Percentiles rank a stretch among this genome's conserved stretches.
Conservation (phyloP, 768 basidiomycete genomes). For the Mycena kentingensis region DNA sequence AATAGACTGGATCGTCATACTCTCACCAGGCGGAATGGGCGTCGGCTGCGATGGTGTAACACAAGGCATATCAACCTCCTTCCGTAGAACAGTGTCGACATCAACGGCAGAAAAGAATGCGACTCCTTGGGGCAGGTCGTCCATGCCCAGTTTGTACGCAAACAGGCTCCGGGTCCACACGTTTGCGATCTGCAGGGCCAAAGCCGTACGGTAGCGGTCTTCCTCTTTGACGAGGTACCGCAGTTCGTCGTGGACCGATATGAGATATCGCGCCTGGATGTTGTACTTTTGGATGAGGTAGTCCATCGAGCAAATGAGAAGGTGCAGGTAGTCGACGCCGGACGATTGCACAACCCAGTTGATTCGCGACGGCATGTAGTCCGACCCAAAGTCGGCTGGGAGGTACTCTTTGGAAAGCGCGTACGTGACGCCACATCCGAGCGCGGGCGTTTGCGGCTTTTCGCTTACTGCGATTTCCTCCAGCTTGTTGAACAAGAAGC, state of each 20-base stretch:
- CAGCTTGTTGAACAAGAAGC: conserved; percentile 95
- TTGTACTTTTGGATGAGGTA: conserved; percentile 77
- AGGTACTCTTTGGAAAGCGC: conserved; percentile 92
- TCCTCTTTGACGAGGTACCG: conserved; percentile 89
- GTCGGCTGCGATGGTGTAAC: conserved; percentile 88
- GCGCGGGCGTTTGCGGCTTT: conserved; percentile 85
- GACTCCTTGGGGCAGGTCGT: conserved; percentile 91
- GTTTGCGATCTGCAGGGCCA: conserved; percentile 94
- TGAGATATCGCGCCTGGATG: conserved; percentile 89
- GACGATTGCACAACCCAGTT: conserved; percentile 99
- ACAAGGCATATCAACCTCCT: conserved; percentile 96
- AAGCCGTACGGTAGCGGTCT: conserved; percentile 86
- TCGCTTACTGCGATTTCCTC: conserved; percentile 92
- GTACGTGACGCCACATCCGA: conserved; percentile 91
- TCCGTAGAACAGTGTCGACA: conserved; percentile 85
- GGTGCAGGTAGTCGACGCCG: conserved; percentile 96
- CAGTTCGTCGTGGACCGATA: conserved; percentile 97
- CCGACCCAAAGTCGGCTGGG: conserved; percentile 74
- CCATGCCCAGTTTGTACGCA: conserved; percentile 91
- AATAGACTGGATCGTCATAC: conserved; percentile 66
- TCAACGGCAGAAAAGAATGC: conserved; percentile 98
- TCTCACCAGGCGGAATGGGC: conserved; percentile 87
- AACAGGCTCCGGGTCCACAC: conserved; percentile 93
- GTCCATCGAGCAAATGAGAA: conserved; percentile 94
- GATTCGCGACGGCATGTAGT: conserved; percentile 94